phyloP scores from a whole-genome alignment of 495 filamentous ascomycete genomes.

The Acidiella bohemica region DNA sequence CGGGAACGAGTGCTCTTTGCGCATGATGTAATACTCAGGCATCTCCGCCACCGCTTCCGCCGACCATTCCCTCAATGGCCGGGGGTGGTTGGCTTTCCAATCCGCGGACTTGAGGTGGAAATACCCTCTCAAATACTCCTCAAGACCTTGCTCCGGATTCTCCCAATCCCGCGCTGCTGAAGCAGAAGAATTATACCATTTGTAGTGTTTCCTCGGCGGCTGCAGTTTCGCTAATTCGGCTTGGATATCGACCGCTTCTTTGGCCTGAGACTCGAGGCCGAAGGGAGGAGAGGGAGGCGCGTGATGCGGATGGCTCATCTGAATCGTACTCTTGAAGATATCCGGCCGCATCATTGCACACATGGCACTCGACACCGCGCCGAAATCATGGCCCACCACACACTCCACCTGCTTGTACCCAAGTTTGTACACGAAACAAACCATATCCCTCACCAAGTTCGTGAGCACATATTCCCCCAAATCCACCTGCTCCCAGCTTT shows the following conservation, averaged over 20 bases:
- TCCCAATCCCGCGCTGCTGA: slow-evolving; percentile 47
- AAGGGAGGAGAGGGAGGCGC: slow-evolving; percentile 39
- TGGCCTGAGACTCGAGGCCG: slow-evolving; percentile 31
- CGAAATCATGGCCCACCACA: slow-evolving; percentile 56
- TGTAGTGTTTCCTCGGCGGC: slow-evolving; percentile 51
- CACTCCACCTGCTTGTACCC: slow-evolving; percentile 45
- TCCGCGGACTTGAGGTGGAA: slow-evolving; percentile 54
- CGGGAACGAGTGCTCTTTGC: slow-evolving; percentile 42
- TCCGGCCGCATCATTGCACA: slow-evolving; percentile 51
- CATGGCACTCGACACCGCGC: slow-evolving; percentile 43
- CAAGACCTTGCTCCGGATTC: slow-evolving; percentile 38
- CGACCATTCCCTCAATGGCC: slow-evolving; percentile 39
- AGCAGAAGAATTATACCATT: slow-evolving; percentile 52
- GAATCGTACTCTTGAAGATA: slow-evolving; percentile 41
- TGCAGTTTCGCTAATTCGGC: slow-evolving; percentile 39
- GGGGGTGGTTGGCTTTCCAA: slow-evolving; percentile 42
- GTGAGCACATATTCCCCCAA: slow-evolving; percentile 44
- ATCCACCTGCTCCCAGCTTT: slow-evolving; percentile 39
- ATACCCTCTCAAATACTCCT: slow-evolving; percentile 49
- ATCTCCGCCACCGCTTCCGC: slow-evolving; percentile 42
- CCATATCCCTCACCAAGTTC: slow-evolving; percentile 46
- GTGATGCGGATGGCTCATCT: slow-evolving; percentile 47
- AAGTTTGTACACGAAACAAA: slow-evolving; percentile 46
- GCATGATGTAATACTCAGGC: slow-evolving; percentile 61
- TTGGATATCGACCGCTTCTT: slow-evolving; percentile 35